Conservation (phyloP, 129 eudicot genomes). For the Cynara cardunculus region DNA sequence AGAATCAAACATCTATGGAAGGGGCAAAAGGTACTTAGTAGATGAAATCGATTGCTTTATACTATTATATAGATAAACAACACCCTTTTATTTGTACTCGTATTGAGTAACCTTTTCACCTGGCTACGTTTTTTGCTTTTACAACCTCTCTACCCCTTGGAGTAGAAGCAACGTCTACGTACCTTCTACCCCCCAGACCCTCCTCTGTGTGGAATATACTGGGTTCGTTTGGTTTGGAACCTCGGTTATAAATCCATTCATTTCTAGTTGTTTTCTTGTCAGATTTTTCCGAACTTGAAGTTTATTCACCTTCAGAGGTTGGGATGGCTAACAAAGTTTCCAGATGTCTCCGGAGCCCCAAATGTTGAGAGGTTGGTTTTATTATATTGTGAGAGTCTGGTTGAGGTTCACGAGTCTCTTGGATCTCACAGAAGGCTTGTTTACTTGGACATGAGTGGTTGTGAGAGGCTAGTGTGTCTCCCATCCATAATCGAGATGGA, state of each 20-base stretch:
- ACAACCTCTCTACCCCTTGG: not conserved
- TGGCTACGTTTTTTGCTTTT: too few relatives aligned
- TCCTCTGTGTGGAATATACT: not conserved
- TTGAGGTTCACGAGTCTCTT: not conserved
- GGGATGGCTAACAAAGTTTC: not conserved
- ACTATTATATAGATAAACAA: not conserved
- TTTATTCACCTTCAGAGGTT: not conserved
- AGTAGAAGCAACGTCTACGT: not conserved
- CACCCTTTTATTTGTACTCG: not conserved
- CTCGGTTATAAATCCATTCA: not conserved
- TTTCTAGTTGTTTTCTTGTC: not conserved
- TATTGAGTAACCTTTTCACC: not conserved
- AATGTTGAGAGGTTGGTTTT: not conserved
- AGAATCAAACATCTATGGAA: not conserved
- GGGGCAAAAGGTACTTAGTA: not conserved
- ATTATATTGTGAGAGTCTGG: not conserved
- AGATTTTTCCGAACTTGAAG: conserved; percentile 1
- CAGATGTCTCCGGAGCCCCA: not conserved
- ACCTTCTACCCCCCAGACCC: not conserved
- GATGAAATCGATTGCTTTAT: not conserved
- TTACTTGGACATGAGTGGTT: not conserved
- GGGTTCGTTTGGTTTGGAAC: not conserved
- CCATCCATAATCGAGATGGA: not conserved
- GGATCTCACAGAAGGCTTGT: not conserved
- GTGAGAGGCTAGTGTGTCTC: not conserved